phyloP scores from a whole-genome alignment of 768 basidiomycete genomes.

The Leccinum pellstonianum region DNA sequence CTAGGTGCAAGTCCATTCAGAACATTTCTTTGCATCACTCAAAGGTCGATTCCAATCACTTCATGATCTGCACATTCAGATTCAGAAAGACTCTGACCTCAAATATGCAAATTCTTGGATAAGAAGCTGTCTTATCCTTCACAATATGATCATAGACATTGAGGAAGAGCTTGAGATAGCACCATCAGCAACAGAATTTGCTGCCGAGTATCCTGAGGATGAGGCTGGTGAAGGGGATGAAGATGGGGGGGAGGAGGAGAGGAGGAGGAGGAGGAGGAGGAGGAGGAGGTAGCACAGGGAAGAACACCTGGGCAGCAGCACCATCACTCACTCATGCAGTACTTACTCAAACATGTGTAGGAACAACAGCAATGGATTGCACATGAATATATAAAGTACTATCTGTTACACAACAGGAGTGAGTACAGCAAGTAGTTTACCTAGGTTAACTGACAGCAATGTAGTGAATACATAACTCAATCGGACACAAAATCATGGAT shows the following conservation, averaged over 20 bases:
- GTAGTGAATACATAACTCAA: no score
- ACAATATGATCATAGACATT: slow-evolving; percentile 21
- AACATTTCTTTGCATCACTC: slow-evolving; percentile 16
- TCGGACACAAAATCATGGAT: no score
- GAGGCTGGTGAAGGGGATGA: not conserved
- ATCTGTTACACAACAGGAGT: no score
- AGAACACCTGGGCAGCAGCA: not conserved
- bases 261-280: not conserved
- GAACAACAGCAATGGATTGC: no score
- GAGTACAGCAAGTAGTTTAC: no score
- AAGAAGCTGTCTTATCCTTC: slow-evolving; percentile 2
- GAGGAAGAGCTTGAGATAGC: slow-evolving; percentile 6
- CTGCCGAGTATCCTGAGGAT: not conserved
- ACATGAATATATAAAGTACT: no score
- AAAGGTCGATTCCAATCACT: slow-evolving; percentile 16
- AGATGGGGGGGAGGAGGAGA: no score
- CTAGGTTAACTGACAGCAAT: no score
- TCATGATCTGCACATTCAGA: slow-evolving; percentile 8
- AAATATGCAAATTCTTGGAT: slow-evolving; percentile 8
- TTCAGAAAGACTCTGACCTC: slow-evolving; percentile 5
- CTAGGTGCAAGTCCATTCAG: slow-evolving; percentile 3
- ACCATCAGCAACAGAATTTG: not conserved
- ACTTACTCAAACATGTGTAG: not conserved
- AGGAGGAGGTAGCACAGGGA: not conserved
- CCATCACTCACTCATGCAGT: not conserved